Evolutionary conservation across 306 rosid genomes (phyloP).

Genomic region (Gleditsia sinensis): DNA sequence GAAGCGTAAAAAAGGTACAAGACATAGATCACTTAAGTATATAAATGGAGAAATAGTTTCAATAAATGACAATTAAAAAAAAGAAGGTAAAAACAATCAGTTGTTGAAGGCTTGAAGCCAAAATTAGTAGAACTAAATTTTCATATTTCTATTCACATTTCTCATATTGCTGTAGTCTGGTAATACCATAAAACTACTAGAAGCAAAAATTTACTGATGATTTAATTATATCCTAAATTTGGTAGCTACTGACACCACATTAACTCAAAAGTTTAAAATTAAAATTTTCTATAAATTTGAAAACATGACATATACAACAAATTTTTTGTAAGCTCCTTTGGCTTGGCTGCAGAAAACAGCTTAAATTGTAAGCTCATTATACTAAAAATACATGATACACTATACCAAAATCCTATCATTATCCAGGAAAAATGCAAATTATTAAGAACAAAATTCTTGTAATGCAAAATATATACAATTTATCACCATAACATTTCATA

Average conservation of each 20-base stretch:
- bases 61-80: not conserved
- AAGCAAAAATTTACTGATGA: not conserved
- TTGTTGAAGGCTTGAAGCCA: not conserved
- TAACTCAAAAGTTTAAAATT: not conserved
- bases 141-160: not conserved
- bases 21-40: not conserved
- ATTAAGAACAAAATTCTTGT: not conserved
- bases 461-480: not conserved
- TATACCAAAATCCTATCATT: not conserved
- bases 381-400: not conserved
- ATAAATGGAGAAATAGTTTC: slow-evolving; percentile 19
- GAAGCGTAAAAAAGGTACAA: not conserved
- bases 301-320: not conserved
- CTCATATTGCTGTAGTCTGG: not conserved
- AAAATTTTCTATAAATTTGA: not conserved
- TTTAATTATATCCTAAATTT: not conserved
- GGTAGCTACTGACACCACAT: not conserved
- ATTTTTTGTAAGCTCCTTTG: not conserved
- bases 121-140: not conserved
- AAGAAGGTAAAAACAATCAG: not conserved
- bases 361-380: not conserved
- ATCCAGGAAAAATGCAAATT: not conserved
- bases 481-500: not conserved
- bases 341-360: not conserved
- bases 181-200: not conserved